These are phyloP conservation scores for Arabis hirsuta DNA, from an alignment of 345 rosid species.

Conservation along the genomic window DNA sequence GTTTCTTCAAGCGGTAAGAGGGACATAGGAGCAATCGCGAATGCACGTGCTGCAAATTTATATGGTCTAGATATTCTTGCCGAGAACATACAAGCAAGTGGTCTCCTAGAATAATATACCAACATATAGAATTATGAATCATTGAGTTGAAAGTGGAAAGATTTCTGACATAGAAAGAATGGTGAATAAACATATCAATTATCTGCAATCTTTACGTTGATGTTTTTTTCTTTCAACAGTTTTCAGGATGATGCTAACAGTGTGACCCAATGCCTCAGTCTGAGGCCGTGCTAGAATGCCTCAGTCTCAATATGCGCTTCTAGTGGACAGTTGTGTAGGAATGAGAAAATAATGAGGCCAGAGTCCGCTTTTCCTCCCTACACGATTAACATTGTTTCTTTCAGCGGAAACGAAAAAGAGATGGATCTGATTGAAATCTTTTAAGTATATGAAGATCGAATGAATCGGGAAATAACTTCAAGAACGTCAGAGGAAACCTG, in stretches of 20 bases:
- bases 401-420: slow-evolving; percentile 78
- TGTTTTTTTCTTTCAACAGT: slow-evolving; percentile 7
- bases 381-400: slow-evolving; percentile 26
- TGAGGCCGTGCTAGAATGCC: slow-evolving; percentile 98
- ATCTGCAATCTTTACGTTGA: background rate
- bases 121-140: background rate
- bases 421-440: slow-evolving; percentile 66
- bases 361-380: slow-evolving; percentile 17
- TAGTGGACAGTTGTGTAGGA: slow-evolving; percentile 75
- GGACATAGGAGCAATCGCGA: slow-evolving; percentile 81
- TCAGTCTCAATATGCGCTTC: slow-evolving; percentile 89
- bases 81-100: slow-evolving; percentile 71
- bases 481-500: slow-evolving; percentile 69
- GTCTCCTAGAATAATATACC: slow-evolving; percentile 10
- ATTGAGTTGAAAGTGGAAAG: slow-evolving; percentile 10
- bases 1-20: slow-evolving; percentile 60
- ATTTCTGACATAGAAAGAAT: slow-evolving; percentile 11
- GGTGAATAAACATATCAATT: background rate
- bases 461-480: slow-evolving; percentile 70
- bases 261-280: slow-evolving; percentile 50
- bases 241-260: slow-evolving; percentile 74
- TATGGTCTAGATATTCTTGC: slow-evolving; percentile 83
- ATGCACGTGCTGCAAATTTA: slow-evolving; percentile 83
- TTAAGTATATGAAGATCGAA: slow-evolving; percentile 59
- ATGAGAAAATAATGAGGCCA: slow-evolving; percentile 20